Evolutionary conservation across 2,329 filamentous ascomycete species (phyloP).

Genomic region (Keithomyces neogunnii): DNA sequence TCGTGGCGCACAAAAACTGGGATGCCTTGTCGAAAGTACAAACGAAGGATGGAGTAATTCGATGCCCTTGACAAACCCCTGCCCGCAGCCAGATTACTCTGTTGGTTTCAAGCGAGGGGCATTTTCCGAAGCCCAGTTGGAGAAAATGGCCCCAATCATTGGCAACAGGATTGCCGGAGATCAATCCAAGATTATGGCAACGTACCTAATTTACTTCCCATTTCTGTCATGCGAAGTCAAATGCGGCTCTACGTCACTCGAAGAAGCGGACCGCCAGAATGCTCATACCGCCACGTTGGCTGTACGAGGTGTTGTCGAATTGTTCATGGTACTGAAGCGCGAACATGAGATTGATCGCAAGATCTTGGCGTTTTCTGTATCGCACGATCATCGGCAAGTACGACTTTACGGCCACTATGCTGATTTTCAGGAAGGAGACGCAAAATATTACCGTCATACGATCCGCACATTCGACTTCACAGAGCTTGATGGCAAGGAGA

Average conservation of each 20-base stretch:
- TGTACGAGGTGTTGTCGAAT: constrained; percentile 2
- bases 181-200: constrained; percentile 2
- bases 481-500: constrained; percentile 7
- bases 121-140: constrained; percentile 22
- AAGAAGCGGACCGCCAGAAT: constrained; percentile 2
- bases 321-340: background rate
- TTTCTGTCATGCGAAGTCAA: constrained; percentile 4
- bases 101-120: constrained; percentile 28
- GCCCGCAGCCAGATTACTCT: constrained; percentile 32
- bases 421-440: background rate
- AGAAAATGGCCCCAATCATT: constrained; percentile 1
- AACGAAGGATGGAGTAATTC: constrained; percentile 31
- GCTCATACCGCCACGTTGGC: constrained; percentile 2
- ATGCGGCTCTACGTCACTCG: background rate
- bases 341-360: background rate
- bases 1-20: background rate
- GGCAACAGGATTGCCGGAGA: constrained; percentile 2
- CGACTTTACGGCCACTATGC: constrained; percentile 4
- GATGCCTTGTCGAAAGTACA: constrained; percentile 22
- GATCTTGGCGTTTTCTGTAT: constrained; percentile 1
- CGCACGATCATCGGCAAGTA: constrained; percentile 2
- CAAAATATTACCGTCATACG: constrained; percentile 1
- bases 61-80: constrained; percentile 22
- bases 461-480: constrained; percentile 3
- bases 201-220: constrained; percentile 3